Evolutionary conservation across 306 rosid genomes (phyloP), one percentile per base, ranked within the genome.

Genomic region (Cicer pinnatifidum): DNA sequence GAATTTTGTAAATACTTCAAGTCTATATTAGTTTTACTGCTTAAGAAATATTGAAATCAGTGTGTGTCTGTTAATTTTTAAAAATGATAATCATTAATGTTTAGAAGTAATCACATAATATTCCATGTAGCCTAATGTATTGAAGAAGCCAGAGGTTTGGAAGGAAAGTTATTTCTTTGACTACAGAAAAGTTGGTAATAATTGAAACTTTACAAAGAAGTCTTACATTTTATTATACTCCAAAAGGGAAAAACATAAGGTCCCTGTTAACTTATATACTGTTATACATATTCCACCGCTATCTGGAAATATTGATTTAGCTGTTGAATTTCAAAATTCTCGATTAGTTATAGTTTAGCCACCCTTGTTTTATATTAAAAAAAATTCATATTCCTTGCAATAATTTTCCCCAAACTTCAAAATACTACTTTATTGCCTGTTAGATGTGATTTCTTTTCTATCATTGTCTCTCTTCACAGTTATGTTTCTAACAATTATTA

Each of bases 251-350:
- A 50, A 72, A 45, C 51, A 41, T 11, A 79, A 56, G 59, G 69
- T 23, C 71, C 63, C n/a, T 80, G 28, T 73, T 20, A 57, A 47
- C 54, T 19, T 19, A 41, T 15, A 15, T 9, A 28, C 35, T 62
- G 48, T 79, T 72, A 9, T 46, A 66, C 53, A 19, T 28, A 46
- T 53, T 52, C 58, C 45, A 17, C 13, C 41, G 5, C 73, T 63
- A 13, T 54, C 11, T 45, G 69, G 78, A 65, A 45, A 79, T 54
- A 46, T 57, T 65, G n/a, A 56, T 57, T 46, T 79, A 66, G 15
- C 54, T 65, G 61, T 61, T 43, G 17, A 68, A 57, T 74, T 59
- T 67, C 46, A 11, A 40, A 46, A 44, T 43, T 35, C 44, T 43
- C 33, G 11, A 67, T 57, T 73, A 65, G 41, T 57, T 47, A 39